Percentiles rank a stretch among this genome's conserved stretches.
These are phyloP conservation scores for Hypoxylon sp. DNA, from an alignment of 2,329 filamentous ascomycete genomes.

Conservation along the genomic window DNA sequence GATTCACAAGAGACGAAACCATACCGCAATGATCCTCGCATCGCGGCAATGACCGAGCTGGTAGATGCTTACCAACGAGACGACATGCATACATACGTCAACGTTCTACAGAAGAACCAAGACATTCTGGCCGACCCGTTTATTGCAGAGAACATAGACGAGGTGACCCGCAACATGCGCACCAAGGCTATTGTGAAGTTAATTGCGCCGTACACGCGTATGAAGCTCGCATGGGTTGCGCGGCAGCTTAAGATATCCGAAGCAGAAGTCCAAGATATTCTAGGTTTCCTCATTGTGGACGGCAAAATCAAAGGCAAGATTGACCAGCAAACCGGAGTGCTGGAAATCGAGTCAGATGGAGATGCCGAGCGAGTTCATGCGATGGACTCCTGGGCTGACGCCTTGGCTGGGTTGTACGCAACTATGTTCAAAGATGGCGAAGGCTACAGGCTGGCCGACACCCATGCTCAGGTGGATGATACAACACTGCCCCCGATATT, in stretches of 20 bases:
- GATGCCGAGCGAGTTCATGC: slow-evolving; percentile 82
- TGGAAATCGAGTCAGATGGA: slow-evolving; percentile 81
- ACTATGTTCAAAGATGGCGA: slow-evolving; percentile 79
- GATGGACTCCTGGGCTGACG: slow-evolving; percentile 77
- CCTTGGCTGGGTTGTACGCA: slow-evolving; percentile 76
- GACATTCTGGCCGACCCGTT: slow-evolving; percentile 93
- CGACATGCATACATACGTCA: slow-evolving; percentile 92
- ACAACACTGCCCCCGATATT: slow-evolving; percentile 18
- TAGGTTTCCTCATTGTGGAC: slow-evolving; percentile 94
- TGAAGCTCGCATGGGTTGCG: slow-evolving; percentile 89
- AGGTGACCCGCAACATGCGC: slow-evolving; percentile 97
- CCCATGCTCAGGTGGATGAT: slow-evolving; percentile 41
- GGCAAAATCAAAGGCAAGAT: slow-evolving; percentile 89
- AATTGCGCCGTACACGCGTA: slow-evolving; percentile 93
- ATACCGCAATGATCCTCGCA: slow-evolving; percentile 94
- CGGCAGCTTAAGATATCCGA: slow-evolving; percentile 91
- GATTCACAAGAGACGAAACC: slow-evolving; percentile 99
- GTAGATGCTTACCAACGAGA: slow-evolving; percentile 97
- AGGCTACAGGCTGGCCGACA: slow-evolving; percentile 43
- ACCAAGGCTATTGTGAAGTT: slow-evolving; percentile 95
- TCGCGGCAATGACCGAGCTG: slow-evolving; percentile 96
- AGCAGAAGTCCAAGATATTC: slow-evolving; percentile 90
- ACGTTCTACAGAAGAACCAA: slow-evolving; percentile 85
- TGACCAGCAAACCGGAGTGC: slow-evolving; percentile 86
- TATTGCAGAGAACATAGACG: slow-evolving; percentile 98